phyloP scores from a whole-genome alignment of 371 early-diverging fungal genomes.

The Mucor saturninus region DNA sequence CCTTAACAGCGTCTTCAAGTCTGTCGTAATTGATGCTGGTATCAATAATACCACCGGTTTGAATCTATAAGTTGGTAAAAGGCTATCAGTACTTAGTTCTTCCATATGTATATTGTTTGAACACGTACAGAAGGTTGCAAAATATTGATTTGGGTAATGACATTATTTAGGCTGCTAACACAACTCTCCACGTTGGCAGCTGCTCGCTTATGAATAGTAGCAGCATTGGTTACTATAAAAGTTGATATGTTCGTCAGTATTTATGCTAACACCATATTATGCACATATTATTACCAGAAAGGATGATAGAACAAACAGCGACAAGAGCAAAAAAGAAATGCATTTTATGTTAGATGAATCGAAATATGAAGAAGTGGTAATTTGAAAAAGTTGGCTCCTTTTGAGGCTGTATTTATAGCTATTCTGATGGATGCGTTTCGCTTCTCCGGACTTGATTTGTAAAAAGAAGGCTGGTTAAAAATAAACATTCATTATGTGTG shows the following conservation, averaged over 20 bases:
- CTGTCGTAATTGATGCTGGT: background rate
- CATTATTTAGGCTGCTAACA: background rate
- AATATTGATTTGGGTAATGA: background rate
- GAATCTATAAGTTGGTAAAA: background rate
- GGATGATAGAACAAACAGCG: constrained; percentile 1
- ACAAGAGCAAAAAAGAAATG: constrained; percentile 2
- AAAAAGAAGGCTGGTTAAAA: no score
- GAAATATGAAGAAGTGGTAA: background rate
- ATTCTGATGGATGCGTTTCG: no score
- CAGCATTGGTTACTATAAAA: background rate
- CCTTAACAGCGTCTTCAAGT: background rate
- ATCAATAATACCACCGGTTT: background rate
- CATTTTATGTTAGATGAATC: background rate
- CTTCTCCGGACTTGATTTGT: no score
- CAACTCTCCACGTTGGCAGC: constrained; percentile 2
- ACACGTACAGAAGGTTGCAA: background rate
- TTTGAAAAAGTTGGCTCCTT: no score
- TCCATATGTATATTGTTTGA: background rate
- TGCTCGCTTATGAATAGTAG: background rate
- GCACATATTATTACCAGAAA: constrained; percentile 1
- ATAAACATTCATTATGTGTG: no score
- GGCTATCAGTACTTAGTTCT: background rate
- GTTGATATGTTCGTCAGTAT: background rate
- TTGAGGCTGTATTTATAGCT: no score
- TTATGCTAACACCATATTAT: no score